phyloP scores from a whole-genome alignment of 805 yeast genomes.

The Scheffersomyces coipomensis region DNA sequence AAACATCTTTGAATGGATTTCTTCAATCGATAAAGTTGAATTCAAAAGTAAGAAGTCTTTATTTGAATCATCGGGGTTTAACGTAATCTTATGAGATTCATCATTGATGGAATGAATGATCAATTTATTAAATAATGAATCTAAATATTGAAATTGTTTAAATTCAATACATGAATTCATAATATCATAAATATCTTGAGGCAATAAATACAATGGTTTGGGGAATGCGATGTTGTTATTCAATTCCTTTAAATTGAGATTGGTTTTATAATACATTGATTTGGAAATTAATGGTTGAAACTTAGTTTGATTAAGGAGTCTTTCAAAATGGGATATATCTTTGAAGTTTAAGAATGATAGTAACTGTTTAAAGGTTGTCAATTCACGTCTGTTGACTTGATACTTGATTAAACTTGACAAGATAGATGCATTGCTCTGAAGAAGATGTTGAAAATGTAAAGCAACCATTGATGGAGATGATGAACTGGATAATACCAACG shows the following conservation, averaged over 20 bases:
- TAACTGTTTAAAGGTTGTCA: constrained; percentile 18
- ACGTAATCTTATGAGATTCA: constrained; percentile 1
- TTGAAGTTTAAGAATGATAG: constrained; percentile 24
- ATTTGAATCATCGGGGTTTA: constrained; percentile 2
- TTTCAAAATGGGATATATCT: constrained; percentile 21
- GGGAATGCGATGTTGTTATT: neutral
- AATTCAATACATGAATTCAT: constrained; percentile 28
- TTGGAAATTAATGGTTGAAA: constrained; percentile 8
- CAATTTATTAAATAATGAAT: constrained; percentile 30
- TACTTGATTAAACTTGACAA: constrained; percentile 24
- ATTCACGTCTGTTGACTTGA: constrained; percentile 18
- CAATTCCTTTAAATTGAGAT: constrained; percentile 9
- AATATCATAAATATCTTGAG: constrained; percentile 21
- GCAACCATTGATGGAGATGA: constrained; percentile 9
- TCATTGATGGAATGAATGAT: constrained; percentile 20
- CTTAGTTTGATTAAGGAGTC: constrained; percentile 21
- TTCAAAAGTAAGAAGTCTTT: constrained; percentile 11
- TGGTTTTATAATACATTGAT: constrained; percentile 5
- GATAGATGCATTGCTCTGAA: constrained; percentile 30
- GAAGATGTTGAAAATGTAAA: constrained; percentile 19
- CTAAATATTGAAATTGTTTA: constrained; percentile 25
- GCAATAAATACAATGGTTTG: constrained; percentile 15
- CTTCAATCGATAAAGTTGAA: constrained; percentile 7
- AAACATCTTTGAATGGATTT: constrained; percentile 16
- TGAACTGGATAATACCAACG: constrained; percentile 19